Conservation (phyloP, 2,329 filamentous ascomycete genomes). For the Fusarium luffae region DNA sequence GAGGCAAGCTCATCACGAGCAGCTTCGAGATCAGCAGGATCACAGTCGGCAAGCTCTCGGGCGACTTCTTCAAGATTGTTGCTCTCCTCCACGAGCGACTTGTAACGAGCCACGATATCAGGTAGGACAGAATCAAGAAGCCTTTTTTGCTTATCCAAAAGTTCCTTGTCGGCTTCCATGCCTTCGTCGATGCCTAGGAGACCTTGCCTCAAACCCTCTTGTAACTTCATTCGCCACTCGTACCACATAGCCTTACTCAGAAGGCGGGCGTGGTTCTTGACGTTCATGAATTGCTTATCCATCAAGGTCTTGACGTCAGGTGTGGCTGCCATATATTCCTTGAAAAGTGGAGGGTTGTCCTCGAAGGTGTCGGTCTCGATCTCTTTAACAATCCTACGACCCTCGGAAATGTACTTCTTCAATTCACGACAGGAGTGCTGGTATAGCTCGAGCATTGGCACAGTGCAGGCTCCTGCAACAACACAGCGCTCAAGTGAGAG, state of each 20-base stretch:
- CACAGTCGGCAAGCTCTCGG: constrained; percentile 79
- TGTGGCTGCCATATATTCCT: constrained; percentile 87
- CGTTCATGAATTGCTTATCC: constrained; percentile 97
- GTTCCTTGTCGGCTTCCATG: constrained; percentile 77
- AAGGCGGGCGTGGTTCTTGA: constrained; percentile 90
- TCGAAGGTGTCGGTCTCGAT: constrained; percentile 90
- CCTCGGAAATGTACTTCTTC: constrained; percentile 96
- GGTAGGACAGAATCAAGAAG: constrained; percentile 77
- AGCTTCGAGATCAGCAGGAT: constrained; percentile 80
- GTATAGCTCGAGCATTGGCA: constrained; percentile 93
- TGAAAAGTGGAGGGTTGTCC: constrained; percentile 91
- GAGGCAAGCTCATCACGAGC: constrained; percentile 75
- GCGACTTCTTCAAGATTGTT: constrained; percentile 77
- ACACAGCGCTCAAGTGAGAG: constrained; percentile 79
- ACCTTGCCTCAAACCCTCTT: constrained; percentile 82
- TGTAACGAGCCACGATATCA: constrained; percentile 67
- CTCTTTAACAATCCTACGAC: constrained; percentile 86
- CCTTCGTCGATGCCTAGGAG: constrained; percentile 79
- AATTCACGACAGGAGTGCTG: constrained; percentile 96
- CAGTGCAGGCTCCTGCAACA: constrained; percentile 87
- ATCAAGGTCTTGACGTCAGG: constrained; percentile 86
- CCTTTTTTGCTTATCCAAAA: constrained; percentile 74
- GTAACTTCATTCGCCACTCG: constrained; percentile 92
- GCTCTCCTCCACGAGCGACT: constrained; percentile 71
- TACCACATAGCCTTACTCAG: constrained; percentile 98